Conservation (phyloP, 306 rosid species). For the Abrus pulchellus region DNA sequence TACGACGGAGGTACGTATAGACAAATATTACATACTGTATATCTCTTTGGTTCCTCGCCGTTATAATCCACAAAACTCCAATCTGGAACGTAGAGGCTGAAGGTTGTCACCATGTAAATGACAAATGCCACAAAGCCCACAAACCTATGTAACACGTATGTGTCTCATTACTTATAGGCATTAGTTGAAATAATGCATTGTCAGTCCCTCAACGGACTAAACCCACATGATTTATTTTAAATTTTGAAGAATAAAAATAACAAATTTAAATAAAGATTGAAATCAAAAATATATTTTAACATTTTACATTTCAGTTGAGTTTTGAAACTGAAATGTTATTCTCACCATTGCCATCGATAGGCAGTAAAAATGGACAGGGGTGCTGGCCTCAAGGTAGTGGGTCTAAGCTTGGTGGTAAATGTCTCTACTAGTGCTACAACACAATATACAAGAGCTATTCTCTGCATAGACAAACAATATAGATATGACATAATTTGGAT, state of each 20-base stretch:
- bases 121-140: conserved; percentile 71
- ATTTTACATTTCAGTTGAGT: background rate
- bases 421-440: conserved; percentile 74
- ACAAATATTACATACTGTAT: conserved; percentile 51
- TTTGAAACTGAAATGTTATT: background rate
- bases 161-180: background rate
- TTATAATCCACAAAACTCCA: conserved; percentile 61
- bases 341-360: conserved; percentile 77
- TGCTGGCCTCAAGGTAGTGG: conserved; percentile 55
- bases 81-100: conserved; percentile 71
- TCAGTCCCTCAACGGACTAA: too few relatives aligned
- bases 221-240: too few relatives aligned
- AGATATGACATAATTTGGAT: too few relatives aligned
- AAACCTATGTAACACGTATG: conserved; percentile 50
- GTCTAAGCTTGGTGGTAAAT: conserved; percentile 61
- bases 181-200: background rate
- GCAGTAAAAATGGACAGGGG: conserved; percentile 66
- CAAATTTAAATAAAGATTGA: too few relatives aligned
- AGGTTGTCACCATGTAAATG: conserved; percentile 69
- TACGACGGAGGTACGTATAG: background rate
- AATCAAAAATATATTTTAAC: too few relatives aligned
- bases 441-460: conserved; percentile 77
- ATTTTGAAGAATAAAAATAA: too few relatives aligned
- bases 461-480: conserved; percentile 52
- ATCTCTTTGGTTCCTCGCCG: conserved; percentile 31